Percentiles rank a stretch among this genome's conserved stretches.
These are phyloP conservation scores for Neopestalotiopsis sp. DNA, from an alignment of 2,329 filamentous ascomycete species.

Conservation along the genomic window DNA sequence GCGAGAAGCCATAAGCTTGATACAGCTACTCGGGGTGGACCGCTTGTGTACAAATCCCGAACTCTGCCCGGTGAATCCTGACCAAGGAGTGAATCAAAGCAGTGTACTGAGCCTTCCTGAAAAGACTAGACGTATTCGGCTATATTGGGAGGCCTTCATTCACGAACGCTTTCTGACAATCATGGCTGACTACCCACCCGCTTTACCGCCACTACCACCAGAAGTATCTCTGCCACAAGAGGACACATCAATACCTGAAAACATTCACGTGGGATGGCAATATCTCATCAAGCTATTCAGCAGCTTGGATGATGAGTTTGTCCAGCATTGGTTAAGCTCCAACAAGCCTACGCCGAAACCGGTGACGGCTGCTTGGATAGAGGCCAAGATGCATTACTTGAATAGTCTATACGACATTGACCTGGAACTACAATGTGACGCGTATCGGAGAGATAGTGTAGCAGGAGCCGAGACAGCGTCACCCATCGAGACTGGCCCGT, in stretches of 20 bases:
- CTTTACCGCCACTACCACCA: background rate
- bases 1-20: conserved; percentile 4
- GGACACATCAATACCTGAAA: background rate
- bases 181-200: conserved; percentile 1
- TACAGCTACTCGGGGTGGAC: conserved; percentile 6
- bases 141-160: conserved; percentile 12
- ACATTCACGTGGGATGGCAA: conserved; percentile 4
- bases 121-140: background rate
- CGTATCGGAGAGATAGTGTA: no score
- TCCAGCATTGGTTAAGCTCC: background rate
- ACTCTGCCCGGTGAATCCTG: background rate
- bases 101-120: background rate
- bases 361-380: conserved; percentile 7
- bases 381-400: conserved; percentile 13
- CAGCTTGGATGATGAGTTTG: conserved; percentile 1
- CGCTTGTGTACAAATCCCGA: background rate
- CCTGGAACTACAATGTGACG: background rate
- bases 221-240: conserved; percentile 3
- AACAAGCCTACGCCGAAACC: background rate
- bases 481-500: background rate
- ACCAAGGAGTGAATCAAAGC: background rate
- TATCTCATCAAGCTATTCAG: conserved; percentile 6
- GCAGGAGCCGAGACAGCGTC: background rate
- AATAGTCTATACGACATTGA: background rate
- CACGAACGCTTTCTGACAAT: conserved; percentile 12